Evolutionary conservation across 257 asterid species (phyloP).

Genomic region (Orobanche coerulescens): DNA sequence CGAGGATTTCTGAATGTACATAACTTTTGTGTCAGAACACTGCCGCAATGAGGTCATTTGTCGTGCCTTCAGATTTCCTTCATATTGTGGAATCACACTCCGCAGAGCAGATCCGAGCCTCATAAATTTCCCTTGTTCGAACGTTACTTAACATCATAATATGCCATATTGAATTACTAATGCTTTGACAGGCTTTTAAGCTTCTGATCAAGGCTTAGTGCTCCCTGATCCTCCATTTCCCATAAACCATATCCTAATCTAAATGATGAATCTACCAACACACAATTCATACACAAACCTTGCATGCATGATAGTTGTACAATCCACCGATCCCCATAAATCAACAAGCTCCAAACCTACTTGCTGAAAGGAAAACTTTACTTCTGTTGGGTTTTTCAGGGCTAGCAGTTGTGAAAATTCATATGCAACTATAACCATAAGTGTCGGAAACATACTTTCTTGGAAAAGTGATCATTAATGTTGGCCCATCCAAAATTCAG

Average conservation of each 20-base stretch:
- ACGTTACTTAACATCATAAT: background rate
- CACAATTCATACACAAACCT: conserved; percentile 8
- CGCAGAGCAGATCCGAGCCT: conserved; percentile 12
- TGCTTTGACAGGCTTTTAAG: background rate
- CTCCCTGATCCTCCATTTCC: background rate
- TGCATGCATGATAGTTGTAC: background rate
- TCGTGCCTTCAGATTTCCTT: background rate
- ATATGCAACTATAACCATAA: conserved; percentile 4
- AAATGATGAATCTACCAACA: background rate
- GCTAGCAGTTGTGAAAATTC: conserved; percentile 9
- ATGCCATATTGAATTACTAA: background rate
- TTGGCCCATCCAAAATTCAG: conserved; percentile 9
- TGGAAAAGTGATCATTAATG: background rate
- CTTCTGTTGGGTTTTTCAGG: background rate
- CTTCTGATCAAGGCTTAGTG: conserved; percentile 1
- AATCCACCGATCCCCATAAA: conserved; percentile 1
- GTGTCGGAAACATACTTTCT: conserved; percentile 9
- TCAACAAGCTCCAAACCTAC: background rate
- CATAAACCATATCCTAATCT: background rate
- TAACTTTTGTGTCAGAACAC: background rate
- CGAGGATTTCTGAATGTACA: background rate
- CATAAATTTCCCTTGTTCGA: background rate
- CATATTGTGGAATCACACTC: background rate
- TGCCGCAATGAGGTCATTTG: background rate
- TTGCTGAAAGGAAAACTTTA: background rate